Evolutionary conservation across 2,329 filamentous ascomycete species (phyloP).

Genomic region (Fusarium nelsonii): DNA sequence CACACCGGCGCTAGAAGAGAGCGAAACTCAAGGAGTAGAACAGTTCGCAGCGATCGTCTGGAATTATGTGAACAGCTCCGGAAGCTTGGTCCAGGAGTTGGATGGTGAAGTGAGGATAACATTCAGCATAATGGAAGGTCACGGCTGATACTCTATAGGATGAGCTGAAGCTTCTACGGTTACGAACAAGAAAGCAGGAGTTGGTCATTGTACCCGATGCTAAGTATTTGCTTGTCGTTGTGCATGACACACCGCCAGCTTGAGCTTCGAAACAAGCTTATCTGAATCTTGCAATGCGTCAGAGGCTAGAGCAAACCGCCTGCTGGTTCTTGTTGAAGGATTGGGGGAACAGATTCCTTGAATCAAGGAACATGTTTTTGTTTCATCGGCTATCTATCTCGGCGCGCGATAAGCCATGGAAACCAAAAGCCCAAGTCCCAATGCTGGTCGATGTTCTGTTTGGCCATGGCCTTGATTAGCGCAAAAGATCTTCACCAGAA

Average conservation of each 20-base stretch:
- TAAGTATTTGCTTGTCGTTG: constrained; percentile 82
- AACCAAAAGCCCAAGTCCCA: constrained; percentile 22
- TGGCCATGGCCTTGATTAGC: constrained; percentile 23
- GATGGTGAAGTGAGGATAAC: constrained; percentile 71
- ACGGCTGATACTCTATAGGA: constrained; percentile 64
- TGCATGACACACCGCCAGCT: constrained; percentile 83
- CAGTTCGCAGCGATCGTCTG: constrained; percentile 82
- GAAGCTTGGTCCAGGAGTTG: constrained; percentile 76
- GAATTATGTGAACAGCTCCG: constrained; percentile 78
- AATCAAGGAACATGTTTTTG: constrained; percentile 12
- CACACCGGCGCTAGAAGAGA: constrained; percentile 57
- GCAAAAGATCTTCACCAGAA: constrained; percentile 26
- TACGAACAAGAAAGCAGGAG: constrained; percentile 88
- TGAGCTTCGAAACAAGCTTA: constrained; percentile 52
- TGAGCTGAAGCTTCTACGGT: constrained; percentile 78
- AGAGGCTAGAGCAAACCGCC: constrained; percentile 22
- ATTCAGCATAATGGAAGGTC: constrained; percentile 8
- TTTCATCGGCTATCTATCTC: constrained; percentile 21
- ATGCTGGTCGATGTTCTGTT: constrained; percentile 24
- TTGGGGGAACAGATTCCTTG: constrained; percentile 11
- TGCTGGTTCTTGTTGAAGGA: constrained; percentile 23
- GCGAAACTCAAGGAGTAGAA: constrained; percentile 71
- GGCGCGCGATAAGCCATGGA: constrained; percentile 27
- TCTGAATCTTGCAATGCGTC: constrained; percentile 36
- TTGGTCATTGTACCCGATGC: constrained; percentile 84